Evolutionary conservation across 1,284 basidiomycete species (phyloP), one percentile per base, ranked within the genome.

Genomic region (Naganishia sp.): DNA sequence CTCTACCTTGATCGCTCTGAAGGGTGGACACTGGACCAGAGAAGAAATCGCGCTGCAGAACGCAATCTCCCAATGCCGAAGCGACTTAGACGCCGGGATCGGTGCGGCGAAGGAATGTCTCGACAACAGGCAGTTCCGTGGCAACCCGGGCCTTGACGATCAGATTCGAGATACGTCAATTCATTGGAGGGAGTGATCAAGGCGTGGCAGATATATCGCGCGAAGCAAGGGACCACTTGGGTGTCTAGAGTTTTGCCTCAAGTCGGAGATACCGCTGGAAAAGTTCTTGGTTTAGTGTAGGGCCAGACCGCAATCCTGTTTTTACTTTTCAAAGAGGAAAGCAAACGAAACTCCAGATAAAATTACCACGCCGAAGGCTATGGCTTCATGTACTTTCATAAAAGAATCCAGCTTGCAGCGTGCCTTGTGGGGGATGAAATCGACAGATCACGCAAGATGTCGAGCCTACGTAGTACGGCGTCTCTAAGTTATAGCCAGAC

Each of bases 31-130:
- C 23, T 65, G 55, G 64, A 65, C 49, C 16, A 65, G 63, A 23
- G 67, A 68, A 46, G 67, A 68, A 49, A 48, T 52, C 23, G 67
- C 57, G 2, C 42, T 68, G 31, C 46, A 49, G n/a, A 55, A 63
- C 11, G 64, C 63, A 4, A 56, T 68, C 10, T 18, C 52, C 6
- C 54, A 60, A 21, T 53, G 46, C 39, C 54, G 56, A 16, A 46
- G 45, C 6, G 52, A 56, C 31, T 43, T 68, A 2, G 67, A 68
- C 33, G 39, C 56, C 3, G 64, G 45, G 6, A 59, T 66, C 46
- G 68, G 64, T 10, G 9, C 45, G 2, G 64, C 68, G 4, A 65
- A 56, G 36, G 64, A 69, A 45, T 65, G 64, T 23, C 42, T 65
- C 18, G 44, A 53, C 36, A 33, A 63, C 16, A 45, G 60, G 1